phyloP scores from a whole-genome alignment of 495 filamentous ascomycete species.

The Penicillium goetzii region DNA sequence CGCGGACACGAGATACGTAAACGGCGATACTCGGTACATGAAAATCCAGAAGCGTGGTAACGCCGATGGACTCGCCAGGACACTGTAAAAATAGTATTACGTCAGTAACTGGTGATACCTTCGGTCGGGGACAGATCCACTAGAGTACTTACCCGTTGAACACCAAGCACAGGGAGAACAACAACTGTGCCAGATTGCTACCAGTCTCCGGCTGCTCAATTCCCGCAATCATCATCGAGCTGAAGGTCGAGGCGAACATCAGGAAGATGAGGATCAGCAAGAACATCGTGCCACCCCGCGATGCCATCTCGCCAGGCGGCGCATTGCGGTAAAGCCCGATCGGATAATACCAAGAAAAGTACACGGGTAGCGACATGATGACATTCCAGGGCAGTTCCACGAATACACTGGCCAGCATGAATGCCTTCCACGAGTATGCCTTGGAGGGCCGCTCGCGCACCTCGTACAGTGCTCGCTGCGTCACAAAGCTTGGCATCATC shows the following conservation, averaged over 20 bases:
- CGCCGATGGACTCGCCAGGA: slow-evolving; percentile 63
- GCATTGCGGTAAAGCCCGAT: slow-evolving; percentile 77
- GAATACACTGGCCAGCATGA: slow-evolving; percentile 77
- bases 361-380: slow-evolving; percentile 69
- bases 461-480: slow-evolving; percentile 80
- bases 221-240: slow-evolving; percentile 66
- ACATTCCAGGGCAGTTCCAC: slow-evolving; percentile 79
- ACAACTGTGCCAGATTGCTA: slow-evolving; percentile 65
- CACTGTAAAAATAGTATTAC: slow-evolving; percentile 44
- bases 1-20: slow-evolving; percentile 69
- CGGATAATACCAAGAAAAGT: slow-evolving; percentile 80
- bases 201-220: slow-evolving; percentile 68
- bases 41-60: slow-evolving; percentile 83
- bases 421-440: slow-evolving; percentile 80
- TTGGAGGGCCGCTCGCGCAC: slow-evolving; percentile 83
- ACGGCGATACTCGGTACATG: slow-evolving; percentile 78
- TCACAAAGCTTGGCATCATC: slow-evolving; percentile 83
- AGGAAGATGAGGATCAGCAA: slow-evolving; percentile 54
- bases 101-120: not conserved
- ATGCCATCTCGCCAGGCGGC: slow-evolving; percentile 23
- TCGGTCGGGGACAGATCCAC: not conserved
- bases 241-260: slow-evolving; percentile 56
- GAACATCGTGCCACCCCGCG: slow-evolving; percentile 70
- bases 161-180: slow-evolving; percentile 69
- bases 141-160: slow-evolving; percentile 63